A percentile compares a stretch with the other conserved stretches of the same genome.
Evolutionary conservation across 371 early-diverging fungal genomes (phyloP).

Genomic region (Mortierella sp.): DNA sequence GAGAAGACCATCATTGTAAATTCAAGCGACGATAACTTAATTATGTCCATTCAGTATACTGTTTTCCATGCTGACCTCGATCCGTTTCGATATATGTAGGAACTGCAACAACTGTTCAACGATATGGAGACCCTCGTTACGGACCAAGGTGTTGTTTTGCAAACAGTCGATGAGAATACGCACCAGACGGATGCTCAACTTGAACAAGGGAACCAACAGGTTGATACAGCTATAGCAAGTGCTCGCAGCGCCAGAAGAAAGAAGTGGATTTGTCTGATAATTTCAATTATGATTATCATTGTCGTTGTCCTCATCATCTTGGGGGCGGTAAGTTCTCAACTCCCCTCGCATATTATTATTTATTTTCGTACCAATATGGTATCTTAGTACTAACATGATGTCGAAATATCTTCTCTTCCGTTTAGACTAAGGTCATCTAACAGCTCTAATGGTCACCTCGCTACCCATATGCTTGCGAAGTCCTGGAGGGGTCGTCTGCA

Average conservation of each 20-base stretch:
- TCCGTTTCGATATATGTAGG: constrained; percentile 60
- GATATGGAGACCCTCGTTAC: constrained; percentile 92
- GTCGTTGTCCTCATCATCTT: constrained; percentile 61
- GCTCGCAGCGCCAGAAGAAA: constrained; percentile 83
- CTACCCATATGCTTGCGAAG: neutral
- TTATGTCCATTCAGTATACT: neutral
- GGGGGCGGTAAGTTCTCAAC: constrained; percentile 6
- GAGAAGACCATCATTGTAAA: constrained; percentile 84
- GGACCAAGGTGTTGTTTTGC: constrained; percentile 81
- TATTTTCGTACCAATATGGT: neutral
- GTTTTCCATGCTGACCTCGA: neutral
- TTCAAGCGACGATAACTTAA: neutral
- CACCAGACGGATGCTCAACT: constrained; percentile 73
- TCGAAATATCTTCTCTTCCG: neutral
- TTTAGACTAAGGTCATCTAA: constrained; percentile 14
- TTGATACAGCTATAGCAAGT: constrained; percentile 76
- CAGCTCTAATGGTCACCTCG: neutral
- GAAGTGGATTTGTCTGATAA: constrained; percentile 74
- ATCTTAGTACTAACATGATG: neutral
- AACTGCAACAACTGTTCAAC: constrained; percentile 89
- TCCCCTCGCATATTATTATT: neutral
- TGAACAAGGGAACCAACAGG: constrained; percentile 78
- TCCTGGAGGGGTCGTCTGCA: neutral
- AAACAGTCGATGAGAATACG: constrained; percentile 79
- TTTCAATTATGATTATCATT: constrained; percentile 60